Conservation (phyloP, 2,329 filamentous ascomycete species). For the Rhynchosporium graminicola region DNA sequence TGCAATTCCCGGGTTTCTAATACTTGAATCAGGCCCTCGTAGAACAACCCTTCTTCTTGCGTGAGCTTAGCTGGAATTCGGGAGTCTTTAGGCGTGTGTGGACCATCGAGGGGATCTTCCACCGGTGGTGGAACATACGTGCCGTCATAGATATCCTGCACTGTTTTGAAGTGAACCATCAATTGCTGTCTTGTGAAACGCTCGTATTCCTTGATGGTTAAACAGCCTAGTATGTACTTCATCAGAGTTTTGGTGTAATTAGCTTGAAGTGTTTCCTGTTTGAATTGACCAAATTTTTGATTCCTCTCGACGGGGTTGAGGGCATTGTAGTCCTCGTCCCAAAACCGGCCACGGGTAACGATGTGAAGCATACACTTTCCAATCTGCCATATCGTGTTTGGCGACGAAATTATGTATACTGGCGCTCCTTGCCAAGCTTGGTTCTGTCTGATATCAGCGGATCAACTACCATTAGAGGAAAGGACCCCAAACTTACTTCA, state of each 20-base stretch:
- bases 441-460: background rate
- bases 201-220: constrained; percentile 17
- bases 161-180: constrained; percentile 21
- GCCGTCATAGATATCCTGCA: constrained; percentile 17
- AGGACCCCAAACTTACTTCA: background rate
- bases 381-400: constrained; percentile 27
- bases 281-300: constrained; percentile 23
- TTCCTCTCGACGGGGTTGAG: constrained; percentile 14
- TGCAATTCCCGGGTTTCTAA: constrained; percentile 12
- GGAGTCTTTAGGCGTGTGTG: constrained; percentile 11
- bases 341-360: constrained; percentile 25
- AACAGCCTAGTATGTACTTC: constrained; percentile 22
- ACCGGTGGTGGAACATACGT: constrained; percentile 11
- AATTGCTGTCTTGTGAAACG: constrained; percentile 17
- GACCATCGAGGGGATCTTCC: constrained; percentile 15
- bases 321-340: constrained; percentile 23
- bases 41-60: constrained; percentile 24
- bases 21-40: constrained; percentile 26
- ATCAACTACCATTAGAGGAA: too few species aligned
- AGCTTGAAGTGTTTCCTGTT: constrained; percentile 21
- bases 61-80: constrained; percentile 29
- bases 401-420: constrained; percentile 15
- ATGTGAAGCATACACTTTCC: constrained; percentile 27
- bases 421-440: constrained; percentile 12
- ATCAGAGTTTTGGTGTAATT: constrained; percentile 24